These are phyloP conservation scores for Mycena floridula DNA, from an alignment of 768 basidiomycete genomes.

Conservation along the genomic window DNA sequence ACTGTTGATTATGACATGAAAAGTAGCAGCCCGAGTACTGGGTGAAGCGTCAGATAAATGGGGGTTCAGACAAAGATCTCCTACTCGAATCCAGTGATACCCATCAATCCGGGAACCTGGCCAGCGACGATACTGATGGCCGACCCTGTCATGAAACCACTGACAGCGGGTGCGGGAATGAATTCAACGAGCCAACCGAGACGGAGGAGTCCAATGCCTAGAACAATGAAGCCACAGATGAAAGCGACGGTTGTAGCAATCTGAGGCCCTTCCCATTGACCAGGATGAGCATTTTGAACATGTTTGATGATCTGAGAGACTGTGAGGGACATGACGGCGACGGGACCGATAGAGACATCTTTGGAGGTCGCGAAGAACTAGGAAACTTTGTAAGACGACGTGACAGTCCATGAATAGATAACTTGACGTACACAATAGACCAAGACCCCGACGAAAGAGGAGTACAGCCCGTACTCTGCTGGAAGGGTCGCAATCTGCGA, in stretches of 20 bases:
- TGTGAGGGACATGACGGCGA: constrained; percentile 96
- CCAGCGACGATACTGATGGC: constrained; percentile 86
- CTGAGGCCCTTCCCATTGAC: constrained; percentile 55
- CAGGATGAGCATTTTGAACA: constrained; percentile 48
- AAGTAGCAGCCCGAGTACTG: constrained; percentile 83
- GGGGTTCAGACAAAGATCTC: no score
- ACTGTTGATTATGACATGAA: constrained; percentile 87
- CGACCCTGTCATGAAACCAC: constrained; percentile 96
- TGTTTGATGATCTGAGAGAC: constrained; percentile 73
- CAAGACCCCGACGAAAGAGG: constrained; percentile 84
- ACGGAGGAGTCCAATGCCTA: constrained; percentile 83
- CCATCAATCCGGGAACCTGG: constrained; percentile 88
- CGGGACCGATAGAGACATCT: constrained; percentile 98
- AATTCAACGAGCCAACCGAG: constrained; percentile 95
- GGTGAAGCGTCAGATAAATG: constrained; percentile 6
- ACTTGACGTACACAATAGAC: constrained; percentile 78
- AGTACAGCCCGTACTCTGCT: constrained; percentile 88
- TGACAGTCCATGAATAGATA: no score
- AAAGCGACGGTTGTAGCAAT: constrained; percentile 86
- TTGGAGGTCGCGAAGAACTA: constrained; percentile 96
- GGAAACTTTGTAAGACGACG: background rate
- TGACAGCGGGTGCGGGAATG: constrained; percentile 80
- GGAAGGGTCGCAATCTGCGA: constrained; percentile 76
- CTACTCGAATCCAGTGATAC: constrained; percentile 78
- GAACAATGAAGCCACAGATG: constrained; percentile 85